Conservation (phyloP, 768 basidiomycete genomes). For the Tulasnella sp. region DNA sequence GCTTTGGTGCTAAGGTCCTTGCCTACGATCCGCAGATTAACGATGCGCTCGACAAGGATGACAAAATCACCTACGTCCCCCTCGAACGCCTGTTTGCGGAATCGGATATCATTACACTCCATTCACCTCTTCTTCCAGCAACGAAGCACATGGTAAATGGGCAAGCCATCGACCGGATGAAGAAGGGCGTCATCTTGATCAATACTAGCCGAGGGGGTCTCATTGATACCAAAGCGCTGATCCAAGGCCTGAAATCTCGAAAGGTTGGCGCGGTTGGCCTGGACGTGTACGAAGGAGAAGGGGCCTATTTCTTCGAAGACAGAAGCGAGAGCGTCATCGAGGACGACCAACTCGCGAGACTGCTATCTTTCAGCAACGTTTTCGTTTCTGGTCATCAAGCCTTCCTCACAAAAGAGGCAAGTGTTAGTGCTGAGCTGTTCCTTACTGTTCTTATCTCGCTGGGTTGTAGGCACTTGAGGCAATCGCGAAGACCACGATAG, state of each 20-base stretch:
- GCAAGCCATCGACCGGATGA: constrained; percentile 23
- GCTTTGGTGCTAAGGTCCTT: constrained; percentile 25
- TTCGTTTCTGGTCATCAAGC: constrained; percentile 21
- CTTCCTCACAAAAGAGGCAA: constrained; percentile 19
- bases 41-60: constrained; percentile 7
- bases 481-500: constrained; percentile 19
- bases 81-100: constrained; percentile 23
- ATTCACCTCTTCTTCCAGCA: constrained; percentile 25
- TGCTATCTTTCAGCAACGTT: constrained; percentile 19
- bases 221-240: constrained; percentile 21
- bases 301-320: constrained; percentile 20
- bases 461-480: constrained; percentile 16
- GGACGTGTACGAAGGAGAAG: constrained; percentile 22
- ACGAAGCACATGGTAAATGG: constrained; percentile 25
- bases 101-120: constrained; percentile 27
- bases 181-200: constrained; percentile 18
- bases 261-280: constrained; percentile 20
- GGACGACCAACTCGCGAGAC: constrained; percentile 19
- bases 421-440: background rate
- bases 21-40: constrained; percentile 23
- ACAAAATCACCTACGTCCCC: constrained; percentile 19
- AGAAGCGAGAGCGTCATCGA: constrained; percentile 18
- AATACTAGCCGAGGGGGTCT: constrained; percentile 28
- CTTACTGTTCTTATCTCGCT: background rate
- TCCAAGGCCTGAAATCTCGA: constrained; percentile 17